Evolutionary conservation across 306 rosid genomes (phyloP).

Genomic region (Fagus sylvatica): DNA sequence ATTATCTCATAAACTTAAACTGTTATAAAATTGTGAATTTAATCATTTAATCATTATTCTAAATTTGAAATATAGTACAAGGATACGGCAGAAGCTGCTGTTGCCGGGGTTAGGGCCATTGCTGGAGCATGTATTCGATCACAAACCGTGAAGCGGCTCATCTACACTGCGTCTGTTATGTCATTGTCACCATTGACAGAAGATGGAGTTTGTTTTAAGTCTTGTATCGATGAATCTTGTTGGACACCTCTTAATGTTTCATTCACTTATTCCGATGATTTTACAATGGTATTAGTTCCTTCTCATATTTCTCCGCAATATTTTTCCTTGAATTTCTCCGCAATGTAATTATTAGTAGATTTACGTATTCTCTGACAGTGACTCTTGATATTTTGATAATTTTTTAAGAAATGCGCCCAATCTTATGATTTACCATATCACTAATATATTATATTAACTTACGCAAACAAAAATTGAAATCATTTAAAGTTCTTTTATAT

Average conservation of each 20-base stretch:
- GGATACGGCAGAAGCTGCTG: constrained; percentile 38
- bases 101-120: constrained; percentile 29
- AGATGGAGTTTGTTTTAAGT: constrained; percentile 36
- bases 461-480: too few species aligned
- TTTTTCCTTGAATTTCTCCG: too few species aligned
- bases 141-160: constrained; percentile 43
- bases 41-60: too few species aligned
- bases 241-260: neutral
- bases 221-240: constrained; percentile 38
- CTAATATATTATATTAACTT: too few species aligned
- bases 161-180: constrained; percentile 45
- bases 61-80: constrained; percentile 28
- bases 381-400: neutral
- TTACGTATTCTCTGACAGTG: too few species aligned
- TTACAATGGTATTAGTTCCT: neutral
- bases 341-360: too few species aligned
- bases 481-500: too few species aligned
- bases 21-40: too few species aligned
- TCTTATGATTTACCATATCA: too few species aligned
- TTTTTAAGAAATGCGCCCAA: too few species aligned
- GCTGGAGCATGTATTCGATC: constrained; percentile 32
- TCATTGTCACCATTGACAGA: constrained; percentile 42
- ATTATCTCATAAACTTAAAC: too few species aligned
- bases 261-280: neutral
- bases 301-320: too few species aligned